Evolutionary conservation across 768 basidiomycete genomes (phyloP), one percentile per base, ranked within the genome.

Genomic region (Hygrocybe punicea): DNA sequence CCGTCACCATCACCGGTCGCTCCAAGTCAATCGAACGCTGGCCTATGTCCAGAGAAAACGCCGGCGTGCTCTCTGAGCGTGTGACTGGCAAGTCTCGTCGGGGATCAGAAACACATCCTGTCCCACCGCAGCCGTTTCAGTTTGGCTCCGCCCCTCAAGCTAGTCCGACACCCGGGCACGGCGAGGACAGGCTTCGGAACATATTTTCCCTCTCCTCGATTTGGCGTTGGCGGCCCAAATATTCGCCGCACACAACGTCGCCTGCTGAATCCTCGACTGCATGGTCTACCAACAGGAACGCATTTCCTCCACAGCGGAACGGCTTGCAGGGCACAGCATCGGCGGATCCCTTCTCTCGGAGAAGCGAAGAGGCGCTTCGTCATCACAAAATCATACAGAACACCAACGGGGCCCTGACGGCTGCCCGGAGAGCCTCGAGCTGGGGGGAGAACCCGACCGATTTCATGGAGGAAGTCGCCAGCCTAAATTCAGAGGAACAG

Each of bases 391-490:
- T 46, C 66, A 11, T 62, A 69, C 55, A 65, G n/a, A 59, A 45
- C 48, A 4, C 51, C n/a, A 66, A 55, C 29, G 65, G 67, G 1
- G 37, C 63, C 1, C 62, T 77, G 11, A 77, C 73, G 1, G 76
- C 78, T 33, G 83, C 81, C 24, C 75, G 81, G 57, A 75, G 86
- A 5, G 85, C 86, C 9, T 83, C 84, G 50, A 86, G 84, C 63
- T 86, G 85, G 85, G 84, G 83, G 0, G 84, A 74, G 71, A 61
- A 77, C 66, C 65, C 65, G n/a, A 51, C 59, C 21, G 74, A 76
- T 62, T 69, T 71, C 57, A 60, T 62, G 29, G 51, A 40, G 39
- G 71, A 70, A n/a, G 66, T 69, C 14, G 53, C 67, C 59, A 66
- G 74, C 57, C 47, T 75, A 67, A 70, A 61, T 53, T 72, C 63